Base-by-base conservation (phyloP, 805 yeast genomes). In the Cyberlindnera xylosilytica region DNA sequence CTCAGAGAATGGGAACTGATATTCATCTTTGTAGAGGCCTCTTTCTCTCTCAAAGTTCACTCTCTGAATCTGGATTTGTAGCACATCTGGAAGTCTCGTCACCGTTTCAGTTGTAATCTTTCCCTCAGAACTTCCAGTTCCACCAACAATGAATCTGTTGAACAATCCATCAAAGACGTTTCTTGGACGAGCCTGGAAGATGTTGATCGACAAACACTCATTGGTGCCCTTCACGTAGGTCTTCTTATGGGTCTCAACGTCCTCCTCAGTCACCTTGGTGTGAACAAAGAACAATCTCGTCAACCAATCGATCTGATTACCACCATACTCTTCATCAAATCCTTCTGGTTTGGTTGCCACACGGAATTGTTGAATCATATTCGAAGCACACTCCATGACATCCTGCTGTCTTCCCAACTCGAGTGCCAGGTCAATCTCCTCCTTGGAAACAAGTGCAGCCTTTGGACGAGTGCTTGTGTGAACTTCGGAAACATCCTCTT, bases 381-480 rank as follows among this genome's bases (percentile, higher is more conserved):
- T 93, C 42, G 90, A 95, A 56, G 91, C 89, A 62, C 98, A 91
- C 60, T 93, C 99, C 0, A 97, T 89, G 16, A 93, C 98, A 68
- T 93, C 99, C 61, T 93, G 99, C 60, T 93, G 99, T 50, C 95
- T 72, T 2, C 97, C 96, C 56, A 82, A 70, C 57, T 87, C 90
- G 40, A 83, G 69, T 0, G 93, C 81, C 53, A 81, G 76, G 44
- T 79, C 89, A 63, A 84, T 74, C 55, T 83, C 88, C 47, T 81
- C 86, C 4, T 78, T 65, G 37, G 64, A 63, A 15, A 66, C 62
- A 30, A 60, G 61, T 0, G 66, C 68, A 34, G 59, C 51, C 32
- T 44, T 48, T 4, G 46, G 41, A 17, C 19, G 28, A 6, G 43
- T 26, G 29, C 15, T n/a, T 10, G 31, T 12, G 6, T 33, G 13